phyloP scores from a whole-genome alignment of 2,329 filamentous ascomycete genomes.

The Nigrospora sphaerica region DNA sequence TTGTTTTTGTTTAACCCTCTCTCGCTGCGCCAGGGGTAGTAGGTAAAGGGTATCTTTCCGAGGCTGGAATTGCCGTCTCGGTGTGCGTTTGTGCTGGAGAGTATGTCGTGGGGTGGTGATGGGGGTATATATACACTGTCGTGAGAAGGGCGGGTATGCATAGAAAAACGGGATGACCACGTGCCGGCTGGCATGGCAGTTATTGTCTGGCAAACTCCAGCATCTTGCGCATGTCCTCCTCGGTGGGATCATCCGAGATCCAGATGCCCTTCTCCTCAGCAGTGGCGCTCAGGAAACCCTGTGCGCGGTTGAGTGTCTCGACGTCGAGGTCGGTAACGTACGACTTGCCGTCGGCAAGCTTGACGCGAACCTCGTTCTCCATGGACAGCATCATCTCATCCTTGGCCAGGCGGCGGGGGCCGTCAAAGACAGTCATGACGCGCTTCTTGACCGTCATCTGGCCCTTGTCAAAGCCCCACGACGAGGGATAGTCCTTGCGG shows the following conservation, averaged over 20 bases:
- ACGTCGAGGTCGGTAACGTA: slow-evolving; percentile 94
- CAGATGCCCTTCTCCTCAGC: slow-evolving; percentile 84
- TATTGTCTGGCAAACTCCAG: slow-evolving; percentile 38
- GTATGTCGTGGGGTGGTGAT: no score
- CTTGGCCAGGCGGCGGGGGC: slow-evolving; percentile 80
- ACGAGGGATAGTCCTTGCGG: slow-evolving; percentile 85
- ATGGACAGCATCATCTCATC: slow-evolving; percentile 98
- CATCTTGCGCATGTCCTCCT: slow-evolving; percentile 54
- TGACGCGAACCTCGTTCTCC: slow-evolving; percentile 86
- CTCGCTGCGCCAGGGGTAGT: no score
- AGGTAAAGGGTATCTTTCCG: no score
- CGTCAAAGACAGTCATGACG: slow-evolving; percentile 88
- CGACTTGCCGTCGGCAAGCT: slow-evolving; percentile 64
- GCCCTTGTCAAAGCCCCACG: slow-evolving; percentile 85
- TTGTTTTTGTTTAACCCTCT: no score
- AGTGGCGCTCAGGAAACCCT: slow-evolving; percentile 72
- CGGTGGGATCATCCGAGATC: slow-evolving; percentile 65
- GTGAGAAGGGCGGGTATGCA: no score
- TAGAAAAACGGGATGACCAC: no score
- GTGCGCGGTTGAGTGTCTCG: slow-evolving; percentile 80
- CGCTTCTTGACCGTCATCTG: slow-evolving; percentile 99
- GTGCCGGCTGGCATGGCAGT: neutral
- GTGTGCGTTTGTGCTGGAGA: no score
- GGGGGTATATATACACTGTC: no score
- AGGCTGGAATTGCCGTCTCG: no score